These are phyloP conservation scores for Syncephalastrum racemosum DNA, from an alignment of 371 early-diverging fungal genomes.

Conservation along the genomic window DNA sequence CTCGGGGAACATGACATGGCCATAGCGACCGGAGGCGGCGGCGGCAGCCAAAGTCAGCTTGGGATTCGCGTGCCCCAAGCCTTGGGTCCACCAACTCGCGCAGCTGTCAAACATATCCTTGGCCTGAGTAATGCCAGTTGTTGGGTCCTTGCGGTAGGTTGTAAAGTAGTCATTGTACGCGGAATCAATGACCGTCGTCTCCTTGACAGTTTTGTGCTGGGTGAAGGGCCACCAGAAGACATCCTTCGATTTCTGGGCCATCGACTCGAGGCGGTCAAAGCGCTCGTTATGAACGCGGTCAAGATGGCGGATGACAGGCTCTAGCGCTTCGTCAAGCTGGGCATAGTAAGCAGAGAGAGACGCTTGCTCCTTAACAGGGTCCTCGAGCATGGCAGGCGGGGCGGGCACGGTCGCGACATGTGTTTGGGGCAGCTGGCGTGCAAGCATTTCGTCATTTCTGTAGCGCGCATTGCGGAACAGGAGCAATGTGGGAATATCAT, in stretches of 20 bases:
- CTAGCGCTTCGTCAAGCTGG: conserved; percentile 46
- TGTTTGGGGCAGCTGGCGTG: conserved; percentile 16
- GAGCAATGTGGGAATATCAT: conserved; percentile 69
- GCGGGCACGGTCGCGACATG: conserved; percentile 42
- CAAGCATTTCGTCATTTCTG: conserved; percentile 59
- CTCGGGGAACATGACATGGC: conserved; percentile 86
- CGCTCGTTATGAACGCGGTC: conserved; percentile 50
- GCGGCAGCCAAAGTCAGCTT: conserved; percentile 64
- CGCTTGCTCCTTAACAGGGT: conserved; percentile 48
- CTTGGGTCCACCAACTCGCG: conserved; percentile 89
- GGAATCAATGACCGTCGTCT: conserved; percentile 78
- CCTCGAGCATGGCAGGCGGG: conserved; percentile 48
- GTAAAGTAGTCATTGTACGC: conserved; percentile 70
- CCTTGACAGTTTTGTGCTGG: conserved; percentile 65
- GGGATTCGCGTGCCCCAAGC: conserved; percentile 75
- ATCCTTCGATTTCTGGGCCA: conserved; percentile 56
- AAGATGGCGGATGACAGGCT: conserved; percentile 49
- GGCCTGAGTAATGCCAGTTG: conserved; percentile 11
- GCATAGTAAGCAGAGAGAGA: conserved; percentile 62
- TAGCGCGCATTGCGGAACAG: conserved; percentile 64
- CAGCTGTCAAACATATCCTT: conserved; percentile 72
- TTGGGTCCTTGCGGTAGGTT: conserved; percentile 36
- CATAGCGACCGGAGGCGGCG: conserved; percentile 76
- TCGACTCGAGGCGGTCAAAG: conserved; percentile 56
- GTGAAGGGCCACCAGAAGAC: conserved; percentile 88